Conservation (phyloP, 1,284 basidiomycete species). For the Vanrija sp. region DNA sequence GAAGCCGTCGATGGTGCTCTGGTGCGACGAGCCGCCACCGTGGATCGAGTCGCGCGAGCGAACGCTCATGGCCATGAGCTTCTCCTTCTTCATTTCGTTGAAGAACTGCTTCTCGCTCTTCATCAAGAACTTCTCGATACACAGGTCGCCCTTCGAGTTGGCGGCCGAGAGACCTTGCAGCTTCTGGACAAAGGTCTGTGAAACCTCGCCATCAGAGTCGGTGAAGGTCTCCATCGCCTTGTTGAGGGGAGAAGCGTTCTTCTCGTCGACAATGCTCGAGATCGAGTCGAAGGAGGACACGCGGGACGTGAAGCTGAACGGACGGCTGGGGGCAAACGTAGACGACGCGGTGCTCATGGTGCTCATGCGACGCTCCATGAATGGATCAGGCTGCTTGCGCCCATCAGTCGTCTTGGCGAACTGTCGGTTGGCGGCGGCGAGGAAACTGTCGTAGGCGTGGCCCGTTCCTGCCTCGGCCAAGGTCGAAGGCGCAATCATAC, state of each 20-base stretch:
- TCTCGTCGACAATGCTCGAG: constrained; percentile 82
- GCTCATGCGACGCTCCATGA: constrained; percentile 57
- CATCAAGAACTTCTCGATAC: constrained; percentile 81
- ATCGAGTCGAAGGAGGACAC: constrained; percentile 80
- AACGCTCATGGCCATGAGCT: constrained; percentile 49
- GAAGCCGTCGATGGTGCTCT: constrained; percentile 63
- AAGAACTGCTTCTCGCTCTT: constrained; percentile 92
- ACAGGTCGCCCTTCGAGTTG: constrained; percentile 84
- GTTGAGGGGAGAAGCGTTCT: constrained; percentile 80
- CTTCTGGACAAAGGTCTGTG: constrained; percentile 80
- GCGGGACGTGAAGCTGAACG: constrained; percentile 74
- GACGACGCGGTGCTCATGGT: constrained; percentile 25
- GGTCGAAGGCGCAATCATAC: constrained; percentile 24
- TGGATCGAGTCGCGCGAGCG: constrained; percentile 67
- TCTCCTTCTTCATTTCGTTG: constrained; percentile 79
- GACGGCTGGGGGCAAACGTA: constrained; percentile 56
- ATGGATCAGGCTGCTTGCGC: constrained; percentile 66
- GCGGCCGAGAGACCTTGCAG: constrained; percentile 70
- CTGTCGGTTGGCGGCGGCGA: constrained; percentile 74
- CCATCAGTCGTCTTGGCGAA: constrained; percentile 72
- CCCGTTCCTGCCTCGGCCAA: constrained; percentile 5
- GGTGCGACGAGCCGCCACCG: constrained; percentile 10
- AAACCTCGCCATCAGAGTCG: constrained; percentile 83
- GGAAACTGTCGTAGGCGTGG: constrained; percentile 63
- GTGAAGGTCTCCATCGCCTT: constrained; percentile 92